These are phyloP conservation scores for Athelia psychrophila DNA, from an alignment of 1,284 basidiomycete species.

Conservation along the genomic window DNA sequence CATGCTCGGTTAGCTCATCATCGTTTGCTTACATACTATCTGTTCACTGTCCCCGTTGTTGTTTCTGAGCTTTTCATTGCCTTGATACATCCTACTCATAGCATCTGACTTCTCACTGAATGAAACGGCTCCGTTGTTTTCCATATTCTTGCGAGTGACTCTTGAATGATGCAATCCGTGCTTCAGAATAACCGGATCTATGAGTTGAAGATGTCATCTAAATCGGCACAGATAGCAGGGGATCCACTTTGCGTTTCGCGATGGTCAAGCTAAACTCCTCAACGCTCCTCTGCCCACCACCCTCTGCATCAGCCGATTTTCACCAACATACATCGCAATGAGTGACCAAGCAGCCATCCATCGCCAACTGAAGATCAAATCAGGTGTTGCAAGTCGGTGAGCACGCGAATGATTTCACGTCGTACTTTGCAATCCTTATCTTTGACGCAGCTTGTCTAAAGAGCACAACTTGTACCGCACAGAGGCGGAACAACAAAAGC, in stretches of 20 bases:
- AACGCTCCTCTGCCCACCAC: no score
- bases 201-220: no score
- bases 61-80: conserved; percentile 24
- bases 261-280: no score
- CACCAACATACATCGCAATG: conserved; percentile 28
- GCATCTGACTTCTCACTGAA: conserved; percentile 35
- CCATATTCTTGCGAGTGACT: conserved; percentile 2
- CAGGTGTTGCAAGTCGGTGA: conserved; percentile 71
- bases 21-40: conserved; percentile 3
- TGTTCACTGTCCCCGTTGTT: conserved; percentile 12
- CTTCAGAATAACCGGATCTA: no score
- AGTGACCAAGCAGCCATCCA: conserved; percentile 47
- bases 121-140: conserved; percentile 23
- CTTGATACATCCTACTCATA: not conserved
- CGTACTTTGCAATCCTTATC: not conserved
- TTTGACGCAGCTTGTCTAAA: conserved; percentile 60
- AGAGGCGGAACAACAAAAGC: conserved; percentile 61
- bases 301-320: no score
- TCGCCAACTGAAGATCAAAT: conserved; percentile 81
- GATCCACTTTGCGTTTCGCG: no score
- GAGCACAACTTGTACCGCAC: conserved; percentile 69
- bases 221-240: no score
- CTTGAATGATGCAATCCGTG: no score
- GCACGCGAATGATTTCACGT: conserved; percentile 12
- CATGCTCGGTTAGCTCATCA: not conserved